Base-by-base conservation (phyloP, 192 early-diverging fungal genomes). In the Dissophora globulifera region DNA sequence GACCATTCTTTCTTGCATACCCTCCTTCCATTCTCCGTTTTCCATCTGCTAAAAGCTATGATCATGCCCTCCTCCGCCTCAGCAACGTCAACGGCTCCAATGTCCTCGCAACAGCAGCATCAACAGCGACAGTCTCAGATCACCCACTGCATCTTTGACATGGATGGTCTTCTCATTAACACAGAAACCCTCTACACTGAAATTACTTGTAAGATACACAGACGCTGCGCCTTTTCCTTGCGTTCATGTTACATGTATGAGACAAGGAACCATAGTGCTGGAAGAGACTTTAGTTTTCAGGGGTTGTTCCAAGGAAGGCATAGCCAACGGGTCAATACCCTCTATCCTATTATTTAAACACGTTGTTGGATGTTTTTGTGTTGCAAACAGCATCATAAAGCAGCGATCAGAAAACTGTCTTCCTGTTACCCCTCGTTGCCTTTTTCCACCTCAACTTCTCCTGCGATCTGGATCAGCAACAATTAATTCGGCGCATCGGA, bases 151-250 rank as follows among this genome's bases (percentile, higher is more conserved):
- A 88, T 93, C 62, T 93, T 93, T 67, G 91, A 93, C 51, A 93
- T 93, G 91, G 92, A 93, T 52, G 92, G 92, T 33, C 83, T 92
- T 26, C 83, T 93, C 33, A 81, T 92, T 22, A 93, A 96, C 69
- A 96, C 96, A 10, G 96, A 98, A 82, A 82, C 84, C 19, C 88
- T 98, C 55, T 98, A 98, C 79, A 90, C 93, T 7, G 82, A 92
- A 69, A 94, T 96, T 19, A 93, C 94, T 9, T 85, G 90, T 85
- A 86, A 80, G 82, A 25, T 23, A 3, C 35, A 38, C 6, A 38
- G 7, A 38, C 6, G 35, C n/a, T n/a, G n/a, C n/a, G n/a, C n/a
- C n/a, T n/a, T n/a, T n/a, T n/a, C n/a, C n/a, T n/a, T n/a, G n/a
- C n/a, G n/a, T n/a, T n/a, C n/a, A n/a, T n/a, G n/a, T n/a, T n/a